Evolutionary conservation across 2,329 filamentous ascomycete genomes (phyloP).

Genomic region (Balansia obtecta): DNA sequence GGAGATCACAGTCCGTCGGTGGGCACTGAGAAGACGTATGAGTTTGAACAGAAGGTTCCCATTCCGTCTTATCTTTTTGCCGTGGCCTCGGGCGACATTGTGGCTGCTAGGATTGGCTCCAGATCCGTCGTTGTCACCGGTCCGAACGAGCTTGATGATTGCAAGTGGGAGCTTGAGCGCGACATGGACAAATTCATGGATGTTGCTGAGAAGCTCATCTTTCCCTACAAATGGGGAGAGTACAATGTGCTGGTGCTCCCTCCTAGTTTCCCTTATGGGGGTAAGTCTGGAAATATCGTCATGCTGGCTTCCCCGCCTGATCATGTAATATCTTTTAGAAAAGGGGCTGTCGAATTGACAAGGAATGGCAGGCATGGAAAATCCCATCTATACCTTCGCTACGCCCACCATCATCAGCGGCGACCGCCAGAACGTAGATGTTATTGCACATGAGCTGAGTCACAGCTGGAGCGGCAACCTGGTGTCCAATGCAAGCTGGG

Average conservation of each 20-base stretch:
- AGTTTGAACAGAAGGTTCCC: slow-evolving; percentile 80
- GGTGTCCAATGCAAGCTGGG: slow-evolving; percentile 68
- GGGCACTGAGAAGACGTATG: slow-evolving; percentile 53
- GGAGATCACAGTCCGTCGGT: slow-evolving; percentile 30
- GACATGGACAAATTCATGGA: slow-evolving; percentile 90
- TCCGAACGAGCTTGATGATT: slow-evolving; percentile 71
- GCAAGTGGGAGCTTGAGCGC: slow-evolving; percentile 81
- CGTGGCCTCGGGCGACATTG: slow-evolving; percentile 77
- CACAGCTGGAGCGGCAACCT: slow-evolving; percentile 84
- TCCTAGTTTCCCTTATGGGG: slow-evolving; percentile 80
- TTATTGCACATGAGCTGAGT: slow-evolving; percentile 76
- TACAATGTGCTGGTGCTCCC: slow-evolving; percentile 91
- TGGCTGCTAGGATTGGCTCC: slow-evolving; percentile 73
- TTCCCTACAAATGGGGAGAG: slow-evolving; percentile 84
- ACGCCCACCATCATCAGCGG: slow-evolving; percentile 91
- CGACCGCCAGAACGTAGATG: slow-evolving; percentile 82
- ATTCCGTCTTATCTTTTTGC: slow-evolving; percentile 94
- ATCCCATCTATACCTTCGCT: slow-evolving; percentile 88
- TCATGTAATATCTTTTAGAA: not conserved
- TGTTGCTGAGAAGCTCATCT: slow-evolving; percentile 68
- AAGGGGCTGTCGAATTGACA: not conserved
- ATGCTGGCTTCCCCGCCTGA: slow-evolving; percentile 3
- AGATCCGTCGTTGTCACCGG: slow-evolving; percentile 76
- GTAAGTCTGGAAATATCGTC: slow-evolving; percentile 24
- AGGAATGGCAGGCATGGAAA: slow-evolving; percentile 56